These are phyloP conservation scores for Rhododendron ferrugineum DNA, from an alignment of 148 eudicot genomes.

Conservation along the genomic window DNA sequence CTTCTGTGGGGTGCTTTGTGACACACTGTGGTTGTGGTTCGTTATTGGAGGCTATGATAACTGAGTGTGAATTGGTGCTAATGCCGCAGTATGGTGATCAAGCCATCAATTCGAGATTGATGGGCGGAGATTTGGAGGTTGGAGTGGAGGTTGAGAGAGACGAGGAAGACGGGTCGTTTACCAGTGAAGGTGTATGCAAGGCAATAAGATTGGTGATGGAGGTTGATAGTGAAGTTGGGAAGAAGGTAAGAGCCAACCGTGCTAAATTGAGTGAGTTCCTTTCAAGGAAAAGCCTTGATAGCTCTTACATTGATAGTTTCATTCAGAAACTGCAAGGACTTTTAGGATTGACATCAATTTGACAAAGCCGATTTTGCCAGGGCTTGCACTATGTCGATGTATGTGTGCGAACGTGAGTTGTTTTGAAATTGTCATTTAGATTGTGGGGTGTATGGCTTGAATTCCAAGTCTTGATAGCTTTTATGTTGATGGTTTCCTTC, in stretches of 20 bases:
- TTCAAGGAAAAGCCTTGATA: slow-evolving; percentile 31
- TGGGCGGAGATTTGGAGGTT: slow-evolving; percentile 32
- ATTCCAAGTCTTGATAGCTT: not conserved
- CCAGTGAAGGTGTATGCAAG: slow-evolving; percentile 30
- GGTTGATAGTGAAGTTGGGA: slow-evolving; percentile 25
- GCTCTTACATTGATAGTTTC: slow-evolving; percentile 38
- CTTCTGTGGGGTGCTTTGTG: slow-evolving; percentile 46
- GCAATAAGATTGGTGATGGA: slow-evolving; percentile 38
- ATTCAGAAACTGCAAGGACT: slow-evolving; percentile 27
- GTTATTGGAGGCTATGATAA: slow-evolving; percentile 45
- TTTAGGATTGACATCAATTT: not conserved
- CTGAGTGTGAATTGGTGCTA: slow-evolving; percentile 44
- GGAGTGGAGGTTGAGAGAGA: slow-evolving; percentile 46
- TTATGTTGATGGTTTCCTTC: not conserved
- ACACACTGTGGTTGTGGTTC: slow-evolving; percentile 55
- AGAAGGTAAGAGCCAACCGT: slow-evolving; percentile 28
- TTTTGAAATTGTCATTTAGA: too few relatives aligned
- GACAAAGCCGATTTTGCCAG: not conserved
- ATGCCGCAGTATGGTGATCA: slow-evolving; percentile 47
- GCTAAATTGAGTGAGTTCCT: slow-evolving; percentile 40
- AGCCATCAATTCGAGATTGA: slow-evolving; percentile 35
- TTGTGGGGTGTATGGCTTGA: not conserved
- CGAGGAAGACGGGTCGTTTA: slow-evolving; percentile 34
- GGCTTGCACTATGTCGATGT: not conserved
- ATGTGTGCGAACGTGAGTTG: not conserved